phyloP scores from a whole-genome alignment of 2,329 filamentous ascomycete genomes.

The Talaromyces atroroseus region DNA sequence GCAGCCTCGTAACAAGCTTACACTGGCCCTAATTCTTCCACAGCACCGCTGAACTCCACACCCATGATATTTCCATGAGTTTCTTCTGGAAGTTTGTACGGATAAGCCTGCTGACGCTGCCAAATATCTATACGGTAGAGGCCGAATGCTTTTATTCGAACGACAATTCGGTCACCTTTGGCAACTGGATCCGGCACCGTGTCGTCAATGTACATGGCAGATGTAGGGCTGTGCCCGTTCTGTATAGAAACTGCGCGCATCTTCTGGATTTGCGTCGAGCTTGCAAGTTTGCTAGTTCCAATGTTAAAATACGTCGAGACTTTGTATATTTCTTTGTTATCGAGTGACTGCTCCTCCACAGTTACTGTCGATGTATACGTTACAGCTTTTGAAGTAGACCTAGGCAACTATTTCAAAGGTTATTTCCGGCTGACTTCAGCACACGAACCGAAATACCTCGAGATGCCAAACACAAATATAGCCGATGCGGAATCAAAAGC shows the following conservation, averaged over 20 bases:
- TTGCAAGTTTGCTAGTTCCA: background rate
- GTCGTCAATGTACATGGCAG: conserved; percentile 56
- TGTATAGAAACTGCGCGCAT: conserved; percentile 48
- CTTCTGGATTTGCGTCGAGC: background rate
- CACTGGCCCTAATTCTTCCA: conserved; percentile 15
- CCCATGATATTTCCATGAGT: conserved; percentile 24
- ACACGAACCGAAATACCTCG: no score
- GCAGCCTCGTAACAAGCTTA: background rate
- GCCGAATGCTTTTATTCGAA: conserved; percentile 57
- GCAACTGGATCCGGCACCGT: conserved; percentile 49
- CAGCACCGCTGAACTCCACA: conserved; percentile 29
- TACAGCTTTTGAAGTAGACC: no score
- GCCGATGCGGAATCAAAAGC: background rate
- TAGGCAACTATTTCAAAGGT: no score
- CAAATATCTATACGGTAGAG: conserved; percentile 50
- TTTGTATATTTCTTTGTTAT: no score
- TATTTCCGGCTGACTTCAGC: no score
- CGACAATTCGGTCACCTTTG: conserved; percentile 11
- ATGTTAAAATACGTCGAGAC: no score
- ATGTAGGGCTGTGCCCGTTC: conserved; percentile 50
- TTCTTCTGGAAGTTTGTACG: conserved; percentile 24
- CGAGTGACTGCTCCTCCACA: no score
- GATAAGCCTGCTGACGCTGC: conserved; percentile 28
- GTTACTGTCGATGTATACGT: no score
- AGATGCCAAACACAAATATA: background rate